Evolutionary conservation across 2,329 filamentous ascomycete species (phyloP).

Genomic region (Didymella sp.): DNA sequence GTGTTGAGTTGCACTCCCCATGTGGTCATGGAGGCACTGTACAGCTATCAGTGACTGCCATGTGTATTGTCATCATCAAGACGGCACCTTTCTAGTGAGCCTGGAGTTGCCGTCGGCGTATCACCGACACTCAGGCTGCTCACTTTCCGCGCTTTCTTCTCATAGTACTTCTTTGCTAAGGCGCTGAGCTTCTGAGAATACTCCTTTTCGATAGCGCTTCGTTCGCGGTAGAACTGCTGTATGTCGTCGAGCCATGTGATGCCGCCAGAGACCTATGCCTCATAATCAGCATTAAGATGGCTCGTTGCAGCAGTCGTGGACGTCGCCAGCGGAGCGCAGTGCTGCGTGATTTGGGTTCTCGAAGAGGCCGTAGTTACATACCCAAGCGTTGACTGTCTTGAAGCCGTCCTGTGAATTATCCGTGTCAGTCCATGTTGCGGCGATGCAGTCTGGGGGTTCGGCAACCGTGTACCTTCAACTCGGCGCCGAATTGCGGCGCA

Average conservation of each 20-base stretch:
- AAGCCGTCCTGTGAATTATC: constrained; percentile 78
- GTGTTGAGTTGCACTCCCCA: constrained; percentile 95
- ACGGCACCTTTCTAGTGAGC: constrained; percentile 82
- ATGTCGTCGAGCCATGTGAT: constrained; percentile 97
- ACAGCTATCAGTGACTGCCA: constrained; percentile 31
- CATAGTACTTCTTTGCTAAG: constrained; percentile 94
- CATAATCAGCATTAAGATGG: constrained; percentile 32
- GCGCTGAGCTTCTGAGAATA: constrained; percentile 87
- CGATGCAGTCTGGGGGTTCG: constrained; percentile 16
- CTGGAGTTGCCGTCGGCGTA: constrained; percentile 88
- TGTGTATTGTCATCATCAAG: background rate
- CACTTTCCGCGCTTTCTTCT: constrained; percentile 92
- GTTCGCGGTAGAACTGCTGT: constrained; percentile 95
- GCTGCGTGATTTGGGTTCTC: background rate
- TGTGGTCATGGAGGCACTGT: constrained; percentile 91
- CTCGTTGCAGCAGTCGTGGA: constrained; percentile 4
- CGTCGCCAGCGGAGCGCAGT: constrained; percentile 19
- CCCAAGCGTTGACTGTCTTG: constrained; percentile 92
- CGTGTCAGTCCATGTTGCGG: constrained; percentile 35
- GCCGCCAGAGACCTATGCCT: constrained; percentile 72
- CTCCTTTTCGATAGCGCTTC: constrained; percentile 93
- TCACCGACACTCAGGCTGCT: constrained; percentile 91
- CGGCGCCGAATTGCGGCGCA: constrained; percentile 86
- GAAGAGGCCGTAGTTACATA: constrained; percentile 48
- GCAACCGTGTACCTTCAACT: constrained; percentile 77